phyloP scores from a whole-genome alignment of 768 basidiomycete genomes.

The Austroboletus eburneus region DNA sequence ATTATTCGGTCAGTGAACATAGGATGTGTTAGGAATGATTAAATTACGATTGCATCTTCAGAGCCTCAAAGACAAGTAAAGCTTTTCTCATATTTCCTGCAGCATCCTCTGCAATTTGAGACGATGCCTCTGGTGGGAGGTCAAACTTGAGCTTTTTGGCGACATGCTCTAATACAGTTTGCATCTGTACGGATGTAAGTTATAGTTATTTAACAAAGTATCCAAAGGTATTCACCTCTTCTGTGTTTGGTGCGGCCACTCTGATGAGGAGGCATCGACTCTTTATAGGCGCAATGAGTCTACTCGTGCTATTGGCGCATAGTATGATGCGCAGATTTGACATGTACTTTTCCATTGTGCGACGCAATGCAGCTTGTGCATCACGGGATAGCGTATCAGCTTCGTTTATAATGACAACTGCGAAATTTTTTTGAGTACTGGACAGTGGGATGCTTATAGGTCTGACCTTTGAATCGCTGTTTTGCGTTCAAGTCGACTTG shows the following conservation, averaged over 20 bases:
- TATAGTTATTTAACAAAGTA: constrained; percentile 1
- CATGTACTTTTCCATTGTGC: constrained; percentile 99
- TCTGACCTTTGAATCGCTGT: constrained; percentile 90
- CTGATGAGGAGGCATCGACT: constrained; percentile 92
- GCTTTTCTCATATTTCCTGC: constrained; percentile 94
- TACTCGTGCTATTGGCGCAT: constrained; percentile 92
- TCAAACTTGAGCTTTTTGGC: constrained; percentile 76
- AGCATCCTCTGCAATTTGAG: constrained; percentile 76
- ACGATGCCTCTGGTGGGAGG: constrained; percentile 71
- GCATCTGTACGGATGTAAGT: constrained; percentile 59
- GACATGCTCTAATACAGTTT: constrained; percentile 70
- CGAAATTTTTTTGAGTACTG: neutral
- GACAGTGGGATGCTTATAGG: neutral
- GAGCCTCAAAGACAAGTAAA: constrained; percentile 87
- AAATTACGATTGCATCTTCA: constrained; percentile 93
- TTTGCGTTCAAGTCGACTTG: constrained; percentile 95
- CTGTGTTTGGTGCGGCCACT: constrained; percentile 78
- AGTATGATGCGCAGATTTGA: constrained; percentile 94
- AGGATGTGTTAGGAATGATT: neutral
- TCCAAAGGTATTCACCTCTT: constrained; percentile 53
- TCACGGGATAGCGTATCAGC: constrained; percentile 93
- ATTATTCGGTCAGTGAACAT: neutral
- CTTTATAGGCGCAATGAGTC: constrained; percentile 94
- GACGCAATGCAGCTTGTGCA: constrained; percentile 92
- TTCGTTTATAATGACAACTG: constrained; percentile 98